Base-by-base conservation (phyloP, 108 stramenopile species). In the Chaetoceros muelleri region DNA sequence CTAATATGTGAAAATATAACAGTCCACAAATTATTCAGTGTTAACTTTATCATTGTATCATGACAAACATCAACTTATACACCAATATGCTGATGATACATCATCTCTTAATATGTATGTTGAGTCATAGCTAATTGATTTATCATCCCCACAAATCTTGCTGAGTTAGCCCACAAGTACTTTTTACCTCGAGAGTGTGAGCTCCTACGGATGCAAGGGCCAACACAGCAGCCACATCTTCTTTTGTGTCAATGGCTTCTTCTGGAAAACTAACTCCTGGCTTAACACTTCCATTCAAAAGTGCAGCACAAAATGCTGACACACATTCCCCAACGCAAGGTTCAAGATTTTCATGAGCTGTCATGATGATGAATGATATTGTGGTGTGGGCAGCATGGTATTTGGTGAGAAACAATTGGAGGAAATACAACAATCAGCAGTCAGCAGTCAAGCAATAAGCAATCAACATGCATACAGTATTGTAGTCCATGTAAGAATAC, bases 281-380 rank as follows among this genome's bases (percentile, higher is more conserved):
- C 30, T 34, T 53, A 2, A 84, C 74, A 0, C 48, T 64, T 23
- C 45, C 66, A 2, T 71, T 56, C 13, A 83, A 55, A 13, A 84
- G 58, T 30, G 84, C 90, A 28, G 64, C 52, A 24, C 67, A 77
- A 70, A 93, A 93, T 17, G 87, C 81, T 7, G 75, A 81, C 0
- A 83, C 80, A 28, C 82, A 81, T 55, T 82, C 67, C 16, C 91
- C 91, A 0, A 93, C 91, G 48, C 83, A 84, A 18, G 76, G 71
- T 56, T 93, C 91, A 40, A 93, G 69, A 69, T 93, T 83, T 8
- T 81, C 69, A 53, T 93, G 91, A 7, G 70, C 84, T 47, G 62
- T 66, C 47, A 46, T 64, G 26, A 69, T 34, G 69, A 51, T 26
- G 49, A 10, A 24, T 24, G 5, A 10, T 10, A 40, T 40, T 40